Percentiles rank a stretch among this genome's conserved stretches.
These are phyloP conservation scores for Malassezia arunalokei DNA, from an alignment of 1,284 basidiomycete genomes.

Conservation along the genomic window DNA sequence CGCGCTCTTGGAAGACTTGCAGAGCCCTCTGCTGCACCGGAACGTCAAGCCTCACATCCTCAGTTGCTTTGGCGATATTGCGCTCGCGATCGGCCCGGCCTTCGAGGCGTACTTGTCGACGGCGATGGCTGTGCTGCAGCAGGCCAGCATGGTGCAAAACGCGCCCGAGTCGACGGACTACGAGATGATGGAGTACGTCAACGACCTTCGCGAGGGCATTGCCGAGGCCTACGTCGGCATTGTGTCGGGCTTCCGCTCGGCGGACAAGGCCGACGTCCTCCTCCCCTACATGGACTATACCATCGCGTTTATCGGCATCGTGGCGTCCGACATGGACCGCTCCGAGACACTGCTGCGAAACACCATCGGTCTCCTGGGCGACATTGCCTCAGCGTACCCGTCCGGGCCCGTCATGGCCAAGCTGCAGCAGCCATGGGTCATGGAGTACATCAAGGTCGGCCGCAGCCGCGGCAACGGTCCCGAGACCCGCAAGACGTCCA, in stretches of 20 bases:
- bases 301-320: conserved; percentile 68
- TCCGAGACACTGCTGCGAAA: conserved; percentile 67
- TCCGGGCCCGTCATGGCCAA: conserved; percentile 53
- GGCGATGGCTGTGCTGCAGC: conserved; percentile 78
- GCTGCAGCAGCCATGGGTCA: conserved; percentile 70
- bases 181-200: conserved; percentile 83
- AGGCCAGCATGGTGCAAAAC: conserved; percentile 60
- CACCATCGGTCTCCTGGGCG: conserved; percentile 74
- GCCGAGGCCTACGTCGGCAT: conserved; percentile 93
- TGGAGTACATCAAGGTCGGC: conserved; percentile 59
- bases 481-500: conserved; percentile 51
- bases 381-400: conserved; percentile 67
- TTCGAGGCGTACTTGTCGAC: conserved; percentile 84
- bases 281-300: conserved; percentile 65
- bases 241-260: conserved; percentile 75
- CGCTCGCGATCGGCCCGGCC: conserved; percentile 67
- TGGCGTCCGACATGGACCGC: conserved; percentile 63
- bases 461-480: conserved; percentile 49
- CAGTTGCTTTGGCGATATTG: conserved; percentile 92
- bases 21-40: conserved; percentile 77
- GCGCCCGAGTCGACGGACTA: conserved; percentile 54
- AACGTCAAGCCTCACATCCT: conserved; percentile 93
- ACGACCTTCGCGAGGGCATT: conserved; percentile 80
- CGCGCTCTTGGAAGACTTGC: conserved; percentile 77
- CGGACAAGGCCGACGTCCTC: conserved; percentile 60